phyloP scores from a whole-genome alignment of 2,329 filamentous ascomycete genomes.

The Colletotrichum phormii region DNA sequence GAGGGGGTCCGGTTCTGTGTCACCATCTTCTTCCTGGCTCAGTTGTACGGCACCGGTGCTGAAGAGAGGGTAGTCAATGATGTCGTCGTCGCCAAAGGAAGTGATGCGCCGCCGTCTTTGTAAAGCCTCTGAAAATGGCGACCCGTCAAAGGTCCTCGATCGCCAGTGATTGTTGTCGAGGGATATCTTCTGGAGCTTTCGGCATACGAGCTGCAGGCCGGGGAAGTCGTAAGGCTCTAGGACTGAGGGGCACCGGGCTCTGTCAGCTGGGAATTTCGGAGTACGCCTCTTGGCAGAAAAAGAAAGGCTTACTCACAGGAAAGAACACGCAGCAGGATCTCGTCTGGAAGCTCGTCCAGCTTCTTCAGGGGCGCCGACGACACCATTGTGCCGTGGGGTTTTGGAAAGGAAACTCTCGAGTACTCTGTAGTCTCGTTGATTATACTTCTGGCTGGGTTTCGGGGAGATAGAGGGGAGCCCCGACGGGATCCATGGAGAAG shows the following conservation, averaged over 20 bases:
- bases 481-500: slow-evolving; percentile 26
- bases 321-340: slow-evolving; percentile 73
- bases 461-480: slow-evolving; percentile 30
- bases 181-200: slow-evolving; percentile 72
- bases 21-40: slow-evolving; percentile 19
- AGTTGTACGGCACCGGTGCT: slow-evolving; percentile 27
- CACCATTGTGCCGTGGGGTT: slow-evolving; percentile 38
- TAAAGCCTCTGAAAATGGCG: slow-evolving; percentile 72
- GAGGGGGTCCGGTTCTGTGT: slow-evolving; percentile 1
- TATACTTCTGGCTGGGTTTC: slow-evolving; percentile 20
- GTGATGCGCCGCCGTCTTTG: slow-evolving; percentile 60
- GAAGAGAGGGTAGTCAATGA: slow-evolving; percentile 29
- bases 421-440: not conserved
- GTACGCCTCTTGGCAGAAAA: not conserved
- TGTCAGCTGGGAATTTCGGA: slow-evolving; percentile 22
- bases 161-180: slow-evolving; percentile 85
- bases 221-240: slow-evolving; percentile 75
- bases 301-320: slow-evolving; percentile 28
- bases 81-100: slow-evolving; percentile 20
- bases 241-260: slow-evolving; percentile 53
- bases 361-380: slow-evolving; percentile 29
- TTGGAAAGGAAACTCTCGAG: slow-evolving; percentile 1
- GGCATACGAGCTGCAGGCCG: slow-evolving; percentile 76
- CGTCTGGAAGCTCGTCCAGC: slow-evolving; percentile 69
- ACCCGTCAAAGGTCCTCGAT: slow-evolving; percentile 77